Base-by-base conservation (phyloP, 306 rosid genomes). In the Elaeagnus macrophylla region DNA sequence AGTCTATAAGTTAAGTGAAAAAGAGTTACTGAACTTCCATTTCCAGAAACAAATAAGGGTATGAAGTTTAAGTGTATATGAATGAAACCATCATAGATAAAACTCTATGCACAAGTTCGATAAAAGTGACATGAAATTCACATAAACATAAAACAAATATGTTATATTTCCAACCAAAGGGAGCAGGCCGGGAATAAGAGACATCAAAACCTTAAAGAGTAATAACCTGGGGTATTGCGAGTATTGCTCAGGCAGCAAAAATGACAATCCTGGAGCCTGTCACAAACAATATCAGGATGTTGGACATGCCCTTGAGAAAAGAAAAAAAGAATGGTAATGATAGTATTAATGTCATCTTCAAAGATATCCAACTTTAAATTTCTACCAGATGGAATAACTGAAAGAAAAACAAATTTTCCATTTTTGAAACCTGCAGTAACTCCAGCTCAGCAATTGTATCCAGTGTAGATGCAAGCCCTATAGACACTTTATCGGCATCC, bases 231-330 rank as follows among this genome's bases (percentile, higher is more conserved):
- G 94, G 70, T 86, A 86, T 65, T 74, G 80, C 67, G 48, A 2
- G 75, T 73, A 86, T 60, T 83, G 94, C 68, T 56, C 68, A 0
- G 97, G 97, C 79, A 86, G 78, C 57, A 90, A 70, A 75, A 90
- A 90, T 20, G 95, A 84, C 61, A 90, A 66, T n/a, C 97, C 97
- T 1, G 91, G 95, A 48, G 97, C 94, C 97, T 86, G 86, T 74
- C 55, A 55, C 51, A 57, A 39, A 72, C 54, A 64, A 66, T 46
- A 65, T 51, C 61, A 67, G 63, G 48, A 60, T 73, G 66, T 64
- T 60, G 56, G 61, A 25, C 32, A 25, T 25, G 32, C 32, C 4
- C 4, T 25, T 25, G 32, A 25, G 0, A 25, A 5, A 25, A 25
- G 32, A 25, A 25, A 25, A 25, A 25, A 25, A 5, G 32, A 25